phyloP scores from a whole-genome alignment of 1,284 basidiomycete species.

The Xanthoconium separans region DNA sequence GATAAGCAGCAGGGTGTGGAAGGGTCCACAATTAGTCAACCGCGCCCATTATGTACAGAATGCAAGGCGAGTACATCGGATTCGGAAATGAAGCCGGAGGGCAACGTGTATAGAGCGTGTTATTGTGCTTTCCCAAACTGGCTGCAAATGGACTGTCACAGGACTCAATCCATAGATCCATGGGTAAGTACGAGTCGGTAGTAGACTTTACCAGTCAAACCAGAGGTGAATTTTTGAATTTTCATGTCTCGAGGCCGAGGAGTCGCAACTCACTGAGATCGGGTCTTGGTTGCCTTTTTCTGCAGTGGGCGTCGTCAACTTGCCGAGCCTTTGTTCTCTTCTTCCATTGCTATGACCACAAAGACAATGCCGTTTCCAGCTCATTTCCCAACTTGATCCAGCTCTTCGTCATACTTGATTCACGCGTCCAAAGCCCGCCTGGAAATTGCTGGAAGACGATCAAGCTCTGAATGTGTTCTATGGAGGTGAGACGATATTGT shows the following conservation, averaged over 20 bases:
- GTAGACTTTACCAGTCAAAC: neutral
- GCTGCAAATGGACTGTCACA: no score
- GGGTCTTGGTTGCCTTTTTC: neutral
- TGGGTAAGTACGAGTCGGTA: no score
- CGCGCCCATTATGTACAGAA: conserved; percentile 12
- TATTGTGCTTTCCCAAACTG: neutral
- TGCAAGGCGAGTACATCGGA: neutral
- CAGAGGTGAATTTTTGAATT: neutral
- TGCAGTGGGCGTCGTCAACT: neutral
- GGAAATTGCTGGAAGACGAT: neutral
- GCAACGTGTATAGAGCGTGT: conserved; percentile 20
- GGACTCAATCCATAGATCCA: no score
- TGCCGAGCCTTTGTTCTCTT: neutral
- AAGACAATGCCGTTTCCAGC: no score
- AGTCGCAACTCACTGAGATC: no score
- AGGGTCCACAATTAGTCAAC: conserved; percentile 8
- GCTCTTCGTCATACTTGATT: no score
- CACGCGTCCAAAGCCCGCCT: neutral
- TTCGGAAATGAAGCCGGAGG: conserved; percentile 23
- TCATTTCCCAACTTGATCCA: no score
- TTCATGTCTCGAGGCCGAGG: no score
- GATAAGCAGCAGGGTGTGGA: conserved; percentile 7
- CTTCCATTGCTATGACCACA: neutral
- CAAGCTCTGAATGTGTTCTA: no score
- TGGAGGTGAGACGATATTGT: no score